Conservation (phyloP, 2,329 filamentous ascomycete genomes). For the Alternaria gansuensis region DNA sequence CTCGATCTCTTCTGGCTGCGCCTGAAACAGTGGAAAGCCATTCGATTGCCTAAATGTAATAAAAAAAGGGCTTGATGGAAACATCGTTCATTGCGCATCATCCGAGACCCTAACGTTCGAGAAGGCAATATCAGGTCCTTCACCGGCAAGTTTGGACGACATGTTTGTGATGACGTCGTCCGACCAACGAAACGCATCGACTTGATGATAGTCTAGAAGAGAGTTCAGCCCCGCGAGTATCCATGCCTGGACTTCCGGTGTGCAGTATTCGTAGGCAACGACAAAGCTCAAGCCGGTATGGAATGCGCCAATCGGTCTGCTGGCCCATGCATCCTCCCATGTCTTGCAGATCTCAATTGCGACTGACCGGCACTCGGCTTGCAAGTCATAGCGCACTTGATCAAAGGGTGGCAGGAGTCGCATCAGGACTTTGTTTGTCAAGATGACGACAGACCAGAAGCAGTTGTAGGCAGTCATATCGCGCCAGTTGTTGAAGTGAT, state of each 20-base stretch:
- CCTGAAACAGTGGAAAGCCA: background rate
- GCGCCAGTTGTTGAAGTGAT: constrained; percentile 45
- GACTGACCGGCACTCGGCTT: constrained; percentile 40
- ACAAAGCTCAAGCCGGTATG: constrained; percentile 47
- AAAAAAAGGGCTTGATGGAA: background rate
- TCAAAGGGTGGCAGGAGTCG: constrained; percentile 39
- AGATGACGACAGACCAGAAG: constrained; percentile 45
- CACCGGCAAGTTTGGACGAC: constrained; percentile 41
- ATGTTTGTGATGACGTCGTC: constrained; percentile 39
- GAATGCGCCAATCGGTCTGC: constrained; percentile 45
- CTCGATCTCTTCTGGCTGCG: background rate
- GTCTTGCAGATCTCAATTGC: constrained; percentile 48
- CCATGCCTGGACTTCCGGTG: constrained; percentile 37
- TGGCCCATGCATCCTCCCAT: constrained; percentile 49
- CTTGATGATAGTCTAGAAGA: constrained; percentile 39
- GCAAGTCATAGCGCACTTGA: constrained; percentile 30
- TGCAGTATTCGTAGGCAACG: constrained; percentile 45
- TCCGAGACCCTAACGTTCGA: constrained; percentile 27
- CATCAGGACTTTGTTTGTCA: constrained; percentile 44
- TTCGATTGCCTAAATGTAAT: background rate
- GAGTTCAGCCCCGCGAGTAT: constrained; percentile 41
- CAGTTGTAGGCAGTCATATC: constrained; percentile 46
- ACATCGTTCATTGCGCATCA: constrained; percentile 18
- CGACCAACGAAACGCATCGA: constrained; percentile 44
- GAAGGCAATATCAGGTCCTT: constrained; percentile 36